Evolutionary conservation across 345 rosid species (phyloP).

Genomic region (Corymbia maculata): DNA sequence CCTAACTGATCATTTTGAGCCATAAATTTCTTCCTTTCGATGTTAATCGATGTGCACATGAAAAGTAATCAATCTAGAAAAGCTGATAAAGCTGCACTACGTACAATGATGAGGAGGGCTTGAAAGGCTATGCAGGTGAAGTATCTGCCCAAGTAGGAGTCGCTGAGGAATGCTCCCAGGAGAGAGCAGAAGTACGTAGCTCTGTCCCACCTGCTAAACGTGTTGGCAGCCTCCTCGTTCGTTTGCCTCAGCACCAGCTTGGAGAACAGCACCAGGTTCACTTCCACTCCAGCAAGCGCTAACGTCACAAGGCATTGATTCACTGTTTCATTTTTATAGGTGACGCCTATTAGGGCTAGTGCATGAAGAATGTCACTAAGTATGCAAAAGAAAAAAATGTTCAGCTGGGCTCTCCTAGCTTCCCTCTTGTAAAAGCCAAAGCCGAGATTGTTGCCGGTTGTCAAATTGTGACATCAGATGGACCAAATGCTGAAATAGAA

Average conservation of each 20-base stretch:
- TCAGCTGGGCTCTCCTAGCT: not conserved
- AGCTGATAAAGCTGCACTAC: not conserved
- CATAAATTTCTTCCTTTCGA: not conserved
- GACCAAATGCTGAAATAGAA: not conserved
- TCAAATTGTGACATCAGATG: no score
- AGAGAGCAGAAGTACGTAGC: slow-evolving; percentile 24
- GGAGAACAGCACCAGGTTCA: not conserved
- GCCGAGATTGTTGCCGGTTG: not conserved
- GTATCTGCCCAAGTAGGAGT: slow-evolving; percentile 26
- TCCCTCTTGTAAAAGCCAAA: not conserved
- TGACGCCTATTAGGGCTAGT: not conserved
- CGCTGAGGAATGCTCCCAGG: slow-evolving; percentile 26
- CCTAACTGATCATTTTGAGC: not conserved
- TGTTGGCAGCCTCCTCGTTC: not conserved
- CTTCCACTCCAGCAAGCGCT: not conserved
- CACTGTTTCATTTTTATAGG: not conserved
- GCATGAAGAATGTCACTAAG: not conserved
- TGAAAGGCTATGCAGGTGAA: slow-evolving; percentile 23
- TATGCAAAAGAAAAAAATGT: not conserved
- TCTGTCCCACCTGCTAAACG: not conserved
- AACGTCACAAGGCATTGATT: not conserved
- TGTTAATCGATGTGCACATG: not conserved
- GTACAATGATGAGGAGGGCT: slow-evolving; percentile 12
- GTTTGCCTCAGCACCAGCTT: not conserved
- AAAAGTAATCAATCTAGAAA: not conserved